Conservation (phyloP, 495 filamentous ascomycete species). For the Penicillium lagena region DNA sequence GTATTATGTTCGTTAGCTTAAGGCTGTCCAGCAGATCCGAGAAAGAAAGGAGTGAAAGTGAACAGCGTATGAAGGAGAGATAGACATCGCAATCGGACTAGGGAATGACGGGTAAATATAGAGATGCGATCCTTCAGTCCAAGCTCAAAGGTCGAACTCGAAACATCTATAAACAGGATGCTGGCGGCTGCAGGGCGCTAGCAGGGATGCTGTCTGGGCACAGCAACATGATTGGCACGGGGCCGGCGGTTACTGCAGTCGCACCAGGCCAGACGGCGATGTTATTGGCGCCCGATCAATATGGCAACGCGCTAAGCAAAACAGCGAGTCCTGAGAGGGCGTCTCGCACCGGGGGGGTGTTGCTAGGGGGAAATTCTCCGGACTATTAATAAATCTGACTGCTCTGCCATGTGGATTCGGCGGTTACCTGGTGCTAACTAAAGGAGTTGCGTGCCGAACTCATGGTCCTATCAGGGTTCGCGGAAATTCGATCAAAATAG, state of each 20-base stretch:
- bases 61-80: background rate
- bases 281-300: conserved; percentile 9
- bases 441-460: too few relatives aligned
- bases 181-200: conserved; percentile 22
- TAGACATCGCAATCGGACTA: conserved; percentile 6
- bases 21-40: conserved; percentile 2
- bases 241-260: conserved; percentile 8
- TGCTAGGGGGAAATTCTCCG: too few relatives aligned
- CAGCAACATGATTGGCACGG: conserved; percentile 11
- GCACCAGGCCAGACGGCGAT: conserved; percentile 7
- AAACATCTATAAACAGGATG: conserved; percentile 21
- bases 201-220: conserved; percentile 12
- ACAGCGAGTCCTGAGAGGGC: too few relatives aligned
- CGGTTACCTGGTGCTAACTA: too few relatives aligned
- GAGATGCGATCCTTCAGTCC: conserved; percentile 10
- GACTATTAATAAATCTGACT: too few relatives aligned
- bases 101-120: conserved; percentile 16
- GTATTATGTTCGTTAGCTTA: background rate
- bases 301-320: too few relatives aligned
- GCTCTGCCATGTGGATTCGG: too few relatives aligned
- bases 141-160: conserved; percentile 19
- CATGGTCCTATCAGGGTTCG: too few relatives aligned
- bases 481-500: too few relatives aligned
- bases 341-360: too few relatives aligned
- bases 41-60: conserved; percentile 2